Conservation (phyloP, 2,329 filamentous ascomycete genomes). For the Ophiostoma perfectum region DNA sequence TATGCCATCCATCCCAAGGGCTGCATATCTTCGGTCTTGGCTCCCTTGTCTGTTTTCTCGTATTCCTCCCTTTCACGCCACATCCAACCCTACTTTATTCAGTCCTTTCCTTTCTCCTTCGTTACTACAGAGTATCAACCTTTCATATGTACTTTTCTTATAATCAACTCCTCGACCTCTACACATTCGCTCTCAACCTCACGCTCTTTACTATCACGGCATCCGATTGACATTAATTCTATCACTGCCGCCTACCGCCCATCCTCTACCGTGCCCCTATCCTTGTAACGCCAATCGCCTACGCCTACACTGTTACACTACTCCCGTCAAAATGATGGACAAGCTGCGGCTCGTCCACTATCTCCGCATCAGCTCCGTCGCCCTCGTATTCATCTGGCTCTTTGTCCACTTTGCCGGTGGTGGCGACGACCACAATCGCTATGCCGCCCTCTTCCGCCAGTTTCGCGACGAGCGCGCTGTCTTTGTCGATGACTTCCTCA, state of each 20-base stretch:
- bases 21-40: slow-evolving; percentile 2
- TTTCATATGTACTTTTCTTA: too few relatives aligned
- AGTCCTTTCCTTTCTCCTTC: not conserved
- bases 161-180: too few relatives aligned
- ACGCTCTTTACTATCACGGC: not conserved
- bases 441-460: slow-evolving; percentile 28
- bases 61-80: slow-evolving; percentile 3
- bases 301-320: not conserved
- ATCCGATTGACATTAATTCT: too few relatives aligned
- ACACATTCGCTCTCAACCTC: too few relatives aligned
- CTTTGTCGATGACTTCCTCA: slow-evolving; percentile 35
- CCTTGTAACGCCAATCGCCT: not conserved
- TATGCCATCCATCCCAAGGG: not conserved
- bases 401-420: slow-evolving; percentile 28
- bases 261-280: too few relatives aligned
- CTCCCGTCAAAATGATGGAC: slow-evolving; percentile 28
- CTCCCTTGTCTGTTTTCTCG: not conserved
- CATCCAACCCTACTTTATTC: not conserved
- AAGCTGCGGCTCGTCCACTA: slow-evolving; percentile 30
- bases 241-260: too few relatives aligned
- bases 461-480: slow-evolving; percentile 34
- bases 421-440: slow-evolving; percentile 18
- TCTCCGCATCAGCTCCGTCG: slow-evolving; percentile 28
- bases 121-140: too few relatives aligned
- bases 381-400: slow-evolving; percentile 29